These are phyloP conservation scores for Leccinum ambiguum DNA, from an alignment of 1,284 basidiomycete species.

Conservation along the genomic window DNA sequence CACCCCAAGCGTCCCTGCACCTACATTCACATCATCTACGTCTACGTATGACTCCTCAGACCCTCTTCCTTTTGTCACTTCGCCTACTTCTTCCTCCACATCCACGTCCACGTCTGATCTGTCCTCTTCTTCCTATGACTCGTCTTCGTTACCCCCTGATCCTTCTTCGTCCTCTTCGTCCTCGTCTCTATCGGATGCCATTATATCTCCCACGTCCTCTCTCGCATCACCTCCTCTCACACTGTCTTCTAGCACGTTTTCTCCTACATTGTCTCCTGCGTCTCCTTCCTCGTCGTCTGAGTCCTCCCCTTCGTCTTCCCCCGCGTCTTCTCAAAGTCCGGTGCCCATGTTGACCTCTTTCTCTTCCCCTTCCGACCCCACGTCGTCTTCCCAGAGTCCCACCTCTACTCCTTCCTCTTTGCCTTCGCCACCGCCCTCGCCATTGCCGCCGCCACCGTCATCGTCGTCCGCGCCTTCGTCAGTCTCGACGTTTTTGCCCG, in stretches of 20 bases:
- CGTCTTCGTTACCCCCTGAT: conserved; percentile 5
- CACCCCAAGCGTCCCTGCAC: background rate
- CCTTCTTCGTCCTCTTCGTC: background rate
- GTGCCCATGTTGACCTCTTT: background rate
- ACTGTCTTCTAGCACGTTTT: conserved; percentile 1
- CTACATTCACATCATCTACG: background rate
- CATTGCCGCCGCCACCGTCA: background rate
- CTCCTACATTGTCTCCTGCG: background rate
- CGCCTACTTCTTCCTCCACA: background rate
- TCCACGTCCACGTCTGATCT: background rate
- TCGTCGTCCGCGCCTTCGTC: background rate
- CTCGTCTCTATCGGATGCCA: background rate
- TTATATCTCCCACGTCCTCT: conserved; percentile 1
- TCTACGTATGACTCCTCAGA: background rate
- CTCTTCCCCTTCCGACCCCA: background rate
- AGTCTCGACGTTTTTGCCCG: background rate
- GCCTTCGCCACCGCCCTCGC: background rate
- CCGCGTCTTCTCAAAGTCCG: background rate
- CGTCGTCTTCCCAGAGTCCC: conserved; percentile 2
- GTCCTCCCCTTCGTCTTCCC: background rate
- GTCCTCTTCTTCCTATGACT: conserved; percentile 4
- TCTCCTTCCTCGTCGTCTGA: background rate
- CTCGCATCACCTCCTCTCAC: background rate
- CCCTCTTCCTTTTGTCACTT: background rate
- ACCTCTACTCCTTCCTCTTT: background rate